Percentiles rank a stretch among this genome's conserved stretches.
phyloP scores from a whole-genome alignment of 1,284 basidiomycete genomes.

The Gymnopus androsaceus region DNA sequence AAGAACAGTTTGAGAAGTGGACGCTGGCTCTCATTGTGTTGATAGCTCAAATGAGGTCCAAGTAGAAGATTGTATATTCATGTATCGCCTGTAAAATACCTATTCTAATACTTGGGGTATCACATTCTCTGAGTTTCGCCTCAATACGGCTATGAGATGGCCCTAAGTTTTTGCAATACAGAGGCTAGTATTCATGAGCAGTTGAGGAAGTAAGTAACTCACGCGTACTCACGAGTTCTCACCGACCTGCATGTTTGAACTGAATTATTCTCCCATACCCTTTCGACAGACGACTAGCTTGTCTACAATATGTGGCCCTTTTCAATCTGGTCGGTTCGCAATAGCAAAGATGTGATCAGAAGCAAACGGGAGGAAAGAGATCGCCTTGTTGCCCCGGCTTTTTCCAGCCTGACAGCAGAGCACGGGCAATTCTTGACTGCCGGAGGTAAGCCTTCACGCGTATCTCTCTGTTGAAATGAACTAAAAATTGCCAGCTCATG shows the following conservation, averaged over 20 bases:
- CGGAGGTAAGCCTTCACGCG: not conserved
- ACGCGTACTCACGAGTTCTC: too few species aligned
- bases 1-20: slow-evolving; percentile 83
- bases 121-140: too few species aligned
- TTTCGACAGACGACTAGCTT: not conserved
- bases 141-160: too few species aligned
- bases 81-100: not conserved
- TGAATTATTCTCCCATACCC: too few species aligned
- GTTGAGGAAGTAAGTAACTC: too few species aligned
- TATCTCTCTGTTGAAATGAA: not conserved
- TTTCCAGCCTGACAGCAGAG: slow-evolving; percentile 1
- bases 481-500: slow-evolving; percentile 43
- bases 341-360: slow-evolving; percentile 20
- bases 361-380: slow-evolving; percentile 37
- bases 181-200: too few species aligned
- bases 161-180: too few species aligned
- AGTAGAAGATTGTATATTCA: not conserved
- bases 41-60: slow-evolving; percentile 33
- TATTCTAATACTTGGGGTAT: too few species aligned
- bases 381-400: slow-evolving; percentile 30
- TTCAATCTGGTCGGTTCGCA: not conserved
- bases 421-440: not conserved
- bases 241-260: too few species aligned
- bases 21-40: slow-evolving; percentile 66
- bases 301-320: slow-evolving; percentile 3